Base-by-base conservation (phyloP, 2,329 filamentous ascomycete genomes). In the Fusarium penzigii region DNA sequence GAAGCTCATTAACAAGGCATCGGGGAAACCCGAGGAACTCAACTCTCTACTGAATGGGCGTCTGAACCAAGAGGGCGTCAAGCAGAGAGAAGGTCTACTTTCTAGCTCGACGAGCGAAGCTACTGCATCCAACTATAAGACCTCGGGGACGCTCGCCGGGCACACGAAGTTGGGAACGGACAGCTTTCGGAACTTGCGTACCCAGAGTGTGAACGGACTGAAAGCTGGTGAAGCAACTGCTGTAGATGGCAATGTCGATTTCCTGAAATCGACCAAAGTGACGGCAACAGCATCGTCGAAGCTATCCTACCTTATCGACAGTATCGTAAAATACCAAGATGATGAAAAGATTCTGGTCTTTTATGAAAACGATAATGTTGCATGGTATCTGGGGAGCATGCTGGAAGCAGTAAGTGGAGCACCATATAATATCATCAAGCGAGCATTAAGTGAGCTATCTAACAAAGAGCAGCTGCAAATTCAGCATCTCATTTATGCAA, bases 291-390 rank as follows among this genome's bases (percentile, higher is more conserved):
- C 86, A 0, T 97, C 92, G 0, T 85, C 89, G 0, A 97, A 97
- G 70, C 77, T 97, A 3, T 92, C 89, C 3, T 96, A 97, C 64
- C 76, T 97, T 6, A 75, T 96, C 16, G 87, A 92, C 48, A 79
- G 83, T 32, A 85, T 97, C 12, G 70, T 86, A 6, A 76, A 81
- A 47, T 78, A 92, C 55, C 84, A 94, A 48, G 70, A 78, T 1
- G 72, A 80, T 0, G 92, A 96, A 64, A 96, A 97, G 70, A 94
- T 95, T 4, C 84, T 97, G 47, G 82, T 97, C 10, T 97, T 97
- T 69, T 97, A 96, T 68, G 91, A 96, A 55, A 88, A 89, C 32
- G 88, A 94, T 54, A 93, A 96, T 61, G 81, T 89, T 2, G 92
- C 91, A 1, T 96, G 84, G 70, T 96, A 95, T 72, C 82, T 97